These are phyloP conservation scores for Schizochytrium sp. DNA, from an alignment of 108 stramenopile genomes.

Conservation along the genomic window DNA sequence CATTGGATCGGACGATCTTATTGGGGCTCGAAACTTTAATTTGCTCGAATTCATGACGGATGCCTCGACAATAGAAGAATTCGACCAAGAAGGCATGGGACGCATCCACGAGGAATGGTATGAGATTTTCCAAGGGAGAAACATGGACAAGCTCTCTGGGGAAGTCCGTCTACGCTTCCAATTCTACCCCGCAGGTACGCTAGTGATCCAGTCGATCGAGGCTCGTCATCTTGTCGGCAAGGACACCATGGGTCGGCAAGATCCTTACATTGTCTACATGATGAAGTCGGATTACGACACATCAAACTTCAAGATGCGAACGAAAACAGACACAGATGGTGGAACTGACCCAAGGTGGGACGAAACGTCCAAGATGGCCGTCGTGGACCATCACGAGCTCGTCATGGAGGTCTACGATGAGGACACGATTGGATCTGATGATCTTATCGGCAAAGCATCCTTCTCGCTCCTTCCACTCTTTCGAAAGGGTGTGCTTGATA, in stretches of 20 bases:
- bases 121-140: background rate
- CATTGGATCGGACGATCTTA: conserved; percentile 36
- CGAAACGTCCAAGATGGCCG: conserved; percentile 33
- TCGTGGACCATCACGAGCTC: conserved; percentile 63
- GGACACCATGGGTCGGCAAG: conserved; percentile 29
- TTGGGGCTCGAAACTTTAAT: conserved; percentile 27
- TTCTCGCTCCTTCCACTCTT: conserved; percentile 59
- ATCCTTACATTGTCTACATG: conserved; percentile 46
- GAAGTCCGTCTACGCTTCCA: conserved; percentile 34
- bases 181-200: conserved; percentile 54
- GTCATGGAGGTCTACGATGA: conserved; percentile 56
- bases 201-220: conserved; percentile 34
- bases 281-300: conserved; percentile 41
- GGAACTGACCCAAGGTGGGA: conserved; percentile 41
- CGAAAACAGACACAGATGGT: conserved; percentile 45
- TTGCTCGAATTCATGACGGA: conserved; percentile 42
- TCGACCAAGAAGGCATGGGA: conserved; percentile 29
- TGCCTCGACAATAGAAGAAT: conserved; percentile 7
- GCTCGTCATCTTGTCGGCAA: conserved; percentile 36
- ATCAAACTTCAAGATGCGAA: conserved; percentile 32
- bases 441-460: conserved; percentile 46
- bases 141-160: conserved; percentile 28
- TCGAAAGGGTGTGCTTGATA: conserved; percentile 44
- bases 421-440: conserved; percentile 42
- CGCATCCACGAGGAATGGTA: background rate